Evolutionary conservation across 441 rosid genomes (phyloP).

Genomic region (Raphanus hybrid): DNA sequence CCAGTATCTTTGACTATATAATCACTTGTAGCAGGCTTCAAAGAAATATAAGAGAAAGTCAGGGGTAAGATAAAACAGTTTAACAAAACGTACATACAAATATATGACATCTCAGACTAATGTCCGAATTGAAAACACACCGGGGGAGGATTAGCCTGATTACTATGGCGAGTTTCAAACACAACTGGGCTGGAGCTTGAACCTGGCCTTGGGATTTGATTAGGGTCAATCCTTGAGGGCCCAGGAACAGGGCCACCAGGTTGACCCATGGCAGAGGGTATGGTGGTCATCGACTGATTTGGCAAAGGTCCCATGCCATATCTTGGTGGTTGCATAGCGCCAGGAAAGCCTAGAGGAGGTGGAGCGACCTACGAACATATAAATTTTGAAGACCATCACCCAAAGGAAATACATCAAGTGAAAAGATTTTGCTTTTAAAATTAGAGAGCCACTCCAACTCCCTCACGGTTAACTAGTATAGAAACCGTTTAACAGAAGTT

Average conservation of each 20-base stretch:
- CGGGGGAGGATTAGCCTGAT: slow-evolving; percentile 70
- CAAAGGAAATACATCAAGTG: slow-evolving; percentile 39
- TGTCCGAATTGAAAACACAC: slow-evolving; percentile 45
- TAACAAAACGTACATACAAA: slow-evolving; percentile 11
- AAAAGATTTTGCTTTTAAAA: slow-evolving; percentile 22
- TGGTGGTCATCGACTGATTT: slow-evolving; percentile 57
- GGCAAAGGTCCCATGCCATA: slow-evolving; percentile 57
- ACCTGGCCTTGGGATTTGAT: slow-evolving; percentile 68
- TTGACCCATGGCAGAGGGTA: slow-evolving; percentile 58
- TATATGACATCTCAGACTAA: slow-evolving; percentile 23
- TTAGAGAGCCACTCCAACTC: slow-evolving; percentile 11
- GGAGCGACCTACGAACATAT: slow-evolving; percentile 48
- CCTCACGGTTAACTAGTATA: slow-evolving; percentile 15
- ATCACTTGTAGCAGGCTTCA: slow-evolving; percentile 58
- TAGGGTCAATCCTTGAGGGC: slow-evolving; percentile 56
- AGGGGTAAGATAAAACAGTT: slow-evolving; percentile 9
- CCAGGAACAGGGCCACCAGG: slow-evolving; percentile 52
- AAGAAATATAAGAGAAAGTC: slow-evolving; percentile 14
- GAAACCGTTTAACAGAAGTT: slow-evolving; percentile 1
- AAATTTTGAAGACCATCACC: slow-evolving; percentile 41
- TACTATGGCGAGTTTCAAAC: slow-evolving; percentile 64
- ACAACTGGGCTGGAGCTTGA: slow-evolving; percentile 52
- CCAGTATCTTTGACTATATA: slow-evolving; percentile 69
- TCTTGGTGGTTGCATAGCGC: slow-evolving; percentile 53
- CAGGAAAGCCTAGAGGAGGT: slow-evolving; percentile 52